A percentile compares a stretch with the other conserved stretches of the same genome.
Conservation (phyloP, 75 land plant species). For the Pseudotsuga menziesii region DNA sequence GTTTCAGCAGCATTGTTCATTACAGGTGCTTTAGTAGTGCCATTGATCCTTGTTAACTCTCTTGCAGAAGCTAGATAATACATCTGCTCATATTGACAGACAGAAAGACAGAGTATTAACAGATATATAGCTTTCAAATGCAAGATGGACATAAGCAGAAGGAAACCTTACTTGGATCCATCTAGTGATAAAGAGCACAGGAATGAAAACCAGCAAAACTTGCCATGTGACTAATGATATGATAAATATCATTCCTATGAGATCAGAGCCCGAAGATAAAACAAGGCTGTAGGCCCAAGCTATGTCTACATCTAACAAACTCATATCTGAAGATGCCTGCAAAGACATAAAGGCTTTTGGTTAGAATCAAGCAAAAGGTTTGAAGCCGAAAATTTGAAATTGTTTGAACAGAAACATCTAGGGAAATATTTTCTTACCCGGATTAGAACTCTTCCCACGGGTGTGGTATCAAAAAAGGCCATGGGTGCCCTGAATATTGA, state of each 20-base stretch:
- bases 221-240: conserved; percentile 33
- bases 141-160: no score
- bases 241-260: conserved; percentile 23
- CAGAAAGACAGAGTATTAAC: background rate
- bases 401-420: background rate
- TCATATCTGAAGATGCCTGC: background rate
- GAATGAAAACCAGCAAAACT: conserved; percentile 26
- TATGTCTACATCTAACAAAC: background rate
- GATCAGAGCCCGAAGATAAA: background rate
- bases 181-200: conserved; percentile 5
- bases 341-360: background rate
- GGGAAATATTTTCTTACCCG: conserved; percentile 38
- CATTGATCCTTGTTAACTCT: conserved; percentile 54
- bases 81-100: conserved; percentile 25
- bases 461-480: conserved; percentile 81
- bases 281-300: background rate
- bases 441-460: conserved; percentile 71
- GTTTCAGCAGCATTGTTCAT: conserved; percentile 69
- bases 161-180: conserved; percentile 7
- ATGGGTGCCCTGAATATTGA: conserved; percentile 80
- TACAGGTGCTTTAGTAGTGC: conserved; percentile 53
- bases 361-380: background rate
- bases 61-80: conserved; percentile 64
- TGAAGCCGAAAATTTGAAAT: background rate
- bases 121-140: no score